Percentiles rank a stretch among this genome's conserved stretches.
Evolutionary conservation across 345 rosid species (phyloP).

Genomic region (Rhizophora mangle): DNA sequence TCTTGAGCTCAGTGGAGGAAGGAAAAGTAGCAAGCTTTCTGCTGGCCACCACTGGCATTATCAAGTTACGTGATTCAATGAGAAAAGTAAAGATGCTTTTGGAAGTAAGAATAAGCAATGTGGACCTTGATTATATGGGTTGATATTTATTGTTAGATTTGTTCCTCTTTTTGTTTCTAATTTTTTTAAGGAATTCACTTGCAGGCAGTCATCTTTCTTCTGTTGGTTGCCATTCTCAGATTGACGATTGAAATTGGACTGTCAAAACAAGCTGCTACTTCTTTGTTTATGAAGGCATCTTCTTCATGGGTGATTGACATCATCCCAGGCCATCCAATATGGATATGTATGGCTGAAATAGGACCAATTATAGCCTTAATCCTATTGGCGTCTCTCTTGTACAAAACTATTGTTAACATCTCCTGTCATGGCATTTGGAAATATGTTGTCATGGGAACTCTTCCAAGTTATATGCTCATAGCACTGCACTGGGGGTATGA

Average conservation of each 20-base stretch:
- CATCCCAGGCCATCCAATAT: conserved; percentile 43
- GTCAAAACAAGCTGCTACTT: conserved; percentile 90
- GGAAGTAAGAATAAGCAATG: conserved; percentile 51
- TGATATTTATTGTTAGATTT: neutral
- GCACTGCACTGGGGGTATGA: conserved; percentile 72
- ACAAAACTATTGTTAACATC: conserved; percentile 27
- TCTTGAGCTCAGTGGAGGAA: conserved; percentile 73
- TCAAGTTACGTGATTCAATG: conserved; percentile 57
- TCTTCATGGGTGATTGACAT: conserved; percentile 75
- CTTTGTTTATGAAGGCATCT: conserved; percentile 63
- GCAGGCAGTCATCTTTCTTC: conserved; percentile 68
- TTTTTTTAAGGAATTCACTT: conserved; percentile 17
- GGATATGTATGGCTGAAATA: conserved; percentile 49
- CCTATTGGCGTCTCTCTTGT: conserved; percentile 46
- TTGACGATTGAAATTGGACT: conserved; percentile 78
- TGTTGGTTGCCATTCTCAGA: conserved; percentile 58
- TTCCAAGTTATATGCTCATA: conserved; percentile 60
- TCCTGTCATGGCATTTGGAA: conserved; percentile 36
- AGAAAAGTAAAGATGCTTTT: conserved; percentile 47
- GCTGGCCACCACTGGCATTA: conserved; percentile 74
- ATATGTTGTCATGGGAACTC: conserved; percentile 49
- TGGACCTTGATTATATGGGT: neutral
- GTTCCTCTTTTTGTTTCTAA: conserved; percentile 21
- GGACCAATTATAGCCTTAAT: conserved; percentile 50
- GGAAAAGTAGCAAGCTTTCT: conserved; percentile 93